Evolutionary conservation across 179 eudicot species (phyloP).

Genomic region (Gypsophila paniculata): DNA sequence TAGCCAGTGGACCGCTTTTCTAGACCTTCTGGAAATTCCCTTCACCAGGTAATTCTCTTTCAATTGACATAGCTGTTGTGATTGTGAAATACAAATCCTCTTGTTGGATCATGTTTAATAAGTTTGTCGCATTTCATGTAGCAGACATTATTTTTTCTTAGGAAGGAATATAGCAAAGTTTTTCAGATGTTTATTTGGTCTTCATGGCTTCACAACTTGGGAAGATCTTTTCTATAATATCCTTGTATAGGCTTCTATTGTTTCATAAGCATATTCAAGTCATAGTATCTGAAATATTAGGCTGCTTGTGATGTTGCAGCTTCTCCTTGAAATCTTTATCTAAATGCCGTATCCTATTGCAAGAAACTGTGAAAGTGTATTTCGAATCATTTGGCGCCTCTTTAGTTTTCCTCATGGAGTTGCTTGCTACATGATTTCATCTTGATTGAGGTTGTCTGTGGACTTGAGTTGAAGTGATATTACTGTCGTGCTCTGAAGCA

Average conservation of each 20-base stretch:
- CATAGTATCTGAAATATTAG: background rate
- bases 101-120: background rate
- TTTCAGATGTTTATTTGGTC: background rate
- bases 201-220: too few relatives aligned
- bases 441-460: slow-evolving; percentile 11
- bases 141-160: background rate
- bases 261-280: background rate
- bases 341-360: background rate
- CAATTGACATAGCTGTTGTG: background rate
- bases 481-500: background rate
- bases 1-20: slow-evolving; percentile 98
- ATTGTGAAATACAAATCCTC: background rate
- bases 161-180: background rate
- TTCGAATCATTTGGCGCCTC: background rate
- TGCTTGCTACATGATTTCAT: background rate
- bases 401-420: background rate
- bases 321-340: background rate
- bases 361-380: background rate
- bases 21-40: slow-evolving; percentile 88
- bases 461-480: background rate
- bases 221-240: too few relatives aligned
- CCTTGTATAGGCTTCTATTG: too few relatives aligned
- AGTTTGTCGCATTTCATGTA: background rate
- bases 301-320: background rate
- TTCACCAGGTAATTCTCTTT: slow-evolving; percentile 60